These are phyloP conservation scores for Xylariaceae sp. DNA, from an alignment of 2,329 filamentous ascomycete species.

Conservation along the genomic window DNA sequence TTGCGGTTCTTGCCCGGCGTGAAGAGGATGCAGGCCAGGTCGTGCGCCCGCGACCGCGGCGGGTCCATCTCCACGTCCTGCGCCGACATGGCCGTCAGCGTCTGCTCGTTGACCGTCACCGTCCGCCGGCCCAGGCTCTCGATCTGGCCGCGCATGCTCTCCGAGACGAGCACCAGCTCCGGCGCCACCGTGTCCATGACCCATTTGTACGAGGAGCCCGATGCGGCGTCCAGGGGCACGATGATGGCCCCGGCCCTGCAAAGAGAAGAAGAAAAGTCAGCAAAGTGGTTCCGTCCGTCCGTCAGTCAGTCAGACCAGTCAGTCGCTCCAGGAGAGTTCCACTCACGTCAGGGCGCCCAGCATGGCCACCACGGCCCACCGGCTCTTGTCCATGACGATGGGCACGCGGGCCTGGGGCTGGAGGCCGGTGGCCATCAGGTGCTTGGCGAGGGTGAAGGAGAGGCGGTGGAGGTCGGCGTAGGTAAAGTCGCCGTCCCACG, in stretches of 20 bases:
- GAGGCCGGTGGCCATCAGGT: conserved; percentile 20
- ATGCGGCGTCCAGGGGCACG: conserved; percentile 40
- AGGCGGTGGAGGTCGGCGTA: conserved; percentile 22
- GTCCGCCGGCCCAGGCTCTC: conserved; percentile 32
- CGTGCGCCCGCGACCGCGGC: conserved; percentile 31
- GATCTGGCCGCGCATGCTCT: conserved; percentile 32
- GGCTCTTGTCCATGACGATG: conserved; percentile 62
- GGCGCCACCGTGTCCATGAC: conserved; percentile 37
- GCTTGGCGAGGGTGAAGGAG: conserved; percentile 22
- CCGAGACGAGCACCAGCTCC: conserved; percentile 36
- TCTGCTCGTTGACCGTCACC: conserved; percentile 34
- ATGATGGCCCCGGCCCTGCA: conserved; percentile 41
- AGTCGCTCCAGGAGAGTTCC: too few species aligned
- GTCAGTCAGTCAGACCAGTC: too few species aligned
- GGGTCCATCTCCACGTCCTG: conserved; percentile 21
- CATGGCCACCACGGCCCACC: conserved; percentile 61
- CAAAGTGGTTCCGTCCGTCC: too few species aligned
- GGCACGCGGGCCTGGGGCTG: conserved; percentile 42
- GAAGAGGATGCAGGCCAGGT: conserved; percentile 55
- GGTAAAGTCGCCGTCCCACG: conserved; percentile 24
- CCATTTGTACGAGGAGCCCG: conserved; percentile 32
- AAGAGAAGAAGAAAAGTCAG: conserved; percentile 4
- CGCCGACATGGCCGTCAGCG: conserved; percentile 29
- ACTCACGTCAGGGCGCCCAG: conserved; percentile 53
- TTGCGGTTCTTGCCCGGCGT: conserved; percentile 50